phyloP scores from a whole-genome alignment of 2,329 filamentous ascomycete genomes.

The Microsporum canis region DNA sequence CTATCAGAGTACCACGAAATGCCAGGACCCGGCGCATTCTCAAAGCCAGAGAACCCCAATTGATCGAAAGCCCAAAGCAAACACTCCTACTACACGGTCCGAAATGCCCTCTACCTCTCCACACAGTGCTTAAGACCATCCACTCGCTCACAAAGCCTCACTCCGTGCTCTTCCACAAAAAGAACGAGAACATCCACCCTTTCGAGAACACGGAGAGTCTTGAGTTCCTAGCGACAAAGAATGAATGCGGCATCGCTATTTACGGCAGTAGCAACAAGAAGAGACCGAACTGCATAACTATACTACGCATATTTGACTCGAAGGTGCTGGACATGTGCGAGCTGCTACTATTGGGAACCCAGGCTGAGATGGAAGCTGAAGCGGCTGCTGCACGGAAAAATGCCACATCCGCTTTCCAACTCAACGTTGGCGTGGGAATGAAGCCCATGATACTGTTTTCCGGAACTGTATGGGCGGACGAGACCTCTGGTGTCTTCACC shows the following conservation, averaged over 20 bases:
- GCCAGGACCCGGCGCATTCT: constrained; percentile 91
- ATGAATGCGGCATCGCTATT: constrained; percentile 75
- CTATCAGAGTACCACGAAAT: constrained; percentile 54
- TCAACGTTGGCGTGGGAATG: constrained; percentile 58
- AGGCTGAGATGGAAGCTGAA: constrained; percentile 48
- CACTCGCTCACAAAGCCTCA: constrained; percentile 74
- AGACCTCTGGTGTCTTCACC: constrained; percentile 66
- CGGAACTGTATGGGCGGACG: constrained; percentile 75
- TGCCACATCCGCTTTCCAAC: constrained; percentile 37
- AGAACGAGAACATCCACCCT: constrained; percentile 78
- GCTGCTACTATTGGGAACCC: constrained; percentile 65
- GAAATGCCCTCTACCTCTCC: constrained; percentile 67
- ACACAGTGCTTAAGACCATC: constrained; percentile 76
- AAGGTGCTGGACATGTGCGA: constrained; percentile 94
- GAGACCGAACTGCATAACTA: constrained; percentile 77
- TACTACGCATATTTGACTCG: constrained; percentile 71
- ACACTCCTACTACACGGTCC: constrained; percentile 83
- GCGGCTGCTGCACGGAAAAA: constrained; percentile 52
- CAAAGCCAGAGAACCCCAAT: constrained; percentile 83
- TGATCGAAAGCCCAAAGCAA: constrained; percentile 78
- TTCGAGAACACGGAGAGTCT: constrained; percentile 82
- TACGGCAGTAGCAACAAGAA: constrained; percentile 87
- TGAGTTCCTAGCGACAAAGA: constrained; percentile 94
- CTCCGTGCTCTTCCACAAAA: constrained; percentile 88
- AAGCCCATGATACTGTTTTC: constrained; percentile 88